Evolutionary conservation across 371 early-diverging fungal species (phyloP).

Genomic region (Apophysomyces variabilis): DNA sequence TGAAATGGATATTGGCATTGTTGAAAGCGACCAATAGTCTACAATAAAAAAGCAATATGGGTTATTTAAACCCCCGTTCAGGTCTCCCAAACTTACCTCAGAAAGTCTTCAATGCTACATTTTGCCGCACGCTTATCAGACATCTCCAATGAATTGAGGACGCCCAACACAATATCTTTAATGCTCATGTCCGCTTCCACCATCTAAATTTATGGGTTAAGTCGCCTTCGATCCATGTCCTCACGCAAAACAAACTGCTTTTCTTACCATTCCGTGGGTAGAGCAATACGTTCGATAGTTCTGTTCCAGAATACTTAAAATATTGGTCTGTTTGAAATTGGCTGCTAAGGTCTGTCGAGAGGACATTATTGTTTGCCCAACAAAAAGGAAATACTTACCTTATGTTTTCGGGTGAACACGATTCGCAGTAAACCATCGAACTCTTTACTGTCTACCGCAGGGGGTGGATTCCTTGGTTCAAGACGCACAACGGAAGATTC

Average conservation of each 20-base stretch:
- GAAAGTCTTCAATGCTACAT: constrained; percentile 92
- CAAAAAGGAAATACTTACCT: constrained; percentile 45
- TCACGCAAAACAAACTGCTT: neutral
- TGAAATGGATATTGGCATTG: constrained; percentile 76
- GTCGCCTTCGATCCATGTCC: neutral
- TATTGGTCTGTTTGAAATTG: constrained; percentile 88
- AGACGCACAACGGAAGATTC: constrained; percentile 97
- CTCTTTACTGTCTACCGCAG: constrained; percentile 94
- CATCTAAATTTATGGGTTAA: constrained; percentile 54
- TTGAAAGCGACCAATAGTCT: constrained; percentile 79
- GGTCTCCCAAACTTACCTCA: constrained; percentile 56
- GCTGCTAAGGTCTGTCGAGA: constrained; percentile 72
- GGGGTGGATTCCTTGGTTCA: constrained; percentile 94
- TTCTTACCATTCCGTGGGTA: constrained; percentile 65
- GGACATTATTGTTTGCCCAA: neutral
- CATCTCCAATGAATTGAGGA: constrained; percentile 73
- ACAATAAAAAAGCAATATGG: constrained; percentile 15
- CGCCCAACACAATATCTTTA: constrained; percentile 70
- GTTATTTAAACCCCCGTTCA: constrained; percentile 15
- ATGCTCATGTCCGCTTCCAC: constrained; percentile 85
- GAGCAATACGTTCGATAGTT: constrained; percentile 95
- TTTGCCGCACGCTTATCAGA: constrained; percentile 86
- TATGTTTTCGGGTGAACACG: constrained; percentile 97
- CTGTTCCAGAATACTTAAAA: constrained; percentile 88
- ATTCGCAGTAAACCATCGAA: constrained; percentile 98